Evolutionary conservation across 2,329 filamentous ascomycete genomes (phyloP), one percentile per base, ranked within the genome.

Genomic region (Ambrosiella beaveri): DNA sequence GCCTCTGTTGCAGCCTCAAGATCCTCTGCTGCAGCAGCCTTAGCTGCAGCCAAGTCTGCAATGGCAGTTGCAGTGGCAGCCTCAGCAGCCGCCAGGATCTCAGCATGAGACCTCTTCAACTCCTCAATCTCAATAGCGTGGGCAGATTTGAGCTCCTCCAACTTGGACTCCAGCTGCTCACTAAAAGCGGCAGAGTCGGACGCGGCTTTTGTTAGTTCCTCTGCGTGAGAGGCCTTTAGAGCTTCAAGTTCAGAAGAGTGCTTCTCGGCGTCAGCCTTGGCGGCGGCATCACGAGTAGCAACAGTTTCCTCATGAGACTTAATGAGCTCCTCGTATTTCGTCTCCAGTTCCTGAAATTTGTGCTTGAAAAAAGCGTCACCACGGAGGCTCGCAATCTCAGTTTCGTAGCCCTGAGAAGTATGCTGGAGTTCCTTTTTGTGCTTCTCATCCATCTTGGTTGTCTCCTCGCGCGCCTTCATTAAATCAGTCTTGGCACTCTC

Each of bases 291-390:
- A 56, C 79, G 73, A 27, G 62, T 65, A 47, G 72, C 70, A 9
- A 66, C 57, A 37, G 69, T 68, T 44, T 72, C 68, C 1, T 65
- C 62, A 47, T 69, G 69, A 6, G 68, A 65, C 62, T 61, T 70
- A 44, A 27, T 67, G 51, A 78, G 70, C 63, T 79, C 77, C 9
- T 71, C 71, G 66, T 83, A 76, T 66, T 81, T 75, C 4, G 66
- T 67, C 65, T 82, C 78, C 5, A 84, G 73, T 41, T 79, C 77
- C 60, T 81, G 74, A 61, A 78, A 83, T 67, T 82, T 79, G 62
- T 77, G 76, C 70, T 81, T 82, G 68, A 81, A 81, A 65, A 78
- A 78, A 12, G 80, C 79, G 62, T 84, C 79, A 19, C 79, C 80
- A 59, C 76, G 75, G 13, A 83, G 74, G 59, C 76, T 76, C 64